phyloP scores from a whole-genome alignment of 202 grass and related monocot genomes.

The Zizania palustris region DNA sequence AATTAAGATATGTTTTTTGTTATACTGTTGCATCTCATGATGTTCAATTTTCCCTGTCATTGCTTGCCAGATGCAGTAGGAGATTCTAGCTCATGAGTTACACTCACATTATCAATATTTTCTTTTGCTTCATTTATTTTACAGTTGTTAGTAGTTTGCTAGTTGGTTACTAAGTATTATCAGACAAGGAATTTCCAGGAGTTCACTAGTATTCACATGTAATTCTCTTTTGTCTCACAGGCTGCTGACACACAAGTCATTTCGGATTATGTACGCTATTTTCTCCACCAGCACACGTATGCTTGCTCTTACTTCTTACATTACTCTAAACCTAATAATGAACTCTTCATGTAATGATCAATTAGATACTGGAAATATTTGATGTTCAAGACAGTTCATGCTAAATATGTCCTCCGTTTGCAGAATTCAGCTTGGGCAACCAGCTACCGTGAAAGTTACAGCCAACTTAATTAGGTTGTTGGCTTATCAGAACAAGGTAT shows the following conservation, averaged over 20 bases:
- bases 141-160: neutral
- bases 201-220: constrained; percentile 6
- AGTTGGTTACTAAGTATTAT: neutral
- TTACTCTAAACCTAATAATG: neutral
- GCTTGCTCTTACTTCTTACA: constrained; percentile 35
- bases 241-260: constrained; percentile 91
- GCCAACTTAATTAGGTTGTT: constrained; percentile 91
- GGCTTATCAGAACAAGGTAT: constrained; percentile 90
- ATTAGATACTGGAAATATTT: constrained; percentile 3
- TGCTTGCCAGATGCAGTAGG: neutral
- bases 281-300: constrained; percentile 96
- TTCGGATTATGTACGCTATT: constrained; percentile 92
- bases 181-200: neutral
- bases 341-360: neutral
- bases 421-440: constrained; percentile 87
- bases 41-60: neutral
- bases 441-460: constrained; percentile 83
- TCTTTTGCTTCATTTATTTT: neutral
- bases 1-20: neutral
- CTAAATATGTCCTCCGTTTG: constrained; percentile 2
- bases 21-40: neutral
- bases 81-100: neutral
- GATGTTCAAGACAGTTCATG: constrained; percentile 34
- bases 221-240: constrained; percentile 48
- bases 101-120: neutral